A percentile compares a stretch with the other conserved stretches of the same genome.
Conservation (phyloP, 768 basidiomycete species). For the Myochromella boudieri region DNA sequence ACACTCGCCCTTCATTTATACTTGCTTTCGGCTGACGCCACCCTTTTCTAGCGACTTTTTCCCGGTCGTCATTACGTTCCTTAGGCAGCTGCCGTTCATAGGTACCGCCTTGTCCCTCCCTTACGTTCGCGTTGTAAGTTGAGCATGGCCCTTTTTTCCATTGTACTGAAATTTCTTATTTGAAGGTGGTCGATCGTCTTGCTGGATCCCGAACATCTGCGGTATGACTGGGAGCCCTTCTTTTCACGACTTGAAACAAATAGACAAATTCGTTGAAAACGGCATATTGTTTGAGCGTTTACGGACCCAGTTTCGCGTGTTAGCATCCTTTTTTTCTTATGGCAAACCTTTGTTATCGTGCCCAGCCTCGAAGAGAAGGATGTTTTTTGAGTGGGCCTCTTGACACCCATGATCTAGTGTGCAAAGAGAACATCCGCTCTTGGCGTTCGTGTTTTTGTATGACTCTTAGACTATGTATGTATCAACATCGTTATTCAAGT, state of each 20-base stretch:
- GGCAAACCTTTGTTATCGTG: too few relatives aligned
- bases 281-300: too few relatives aligned
- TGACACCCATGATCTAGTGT: too few relatives aligned
- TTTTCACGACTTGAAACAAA: conserved; percentile 9
- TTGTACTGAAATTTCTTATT: neutral
- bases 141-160: neutral
- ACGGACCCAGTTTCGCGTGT: too few relatives aligned
- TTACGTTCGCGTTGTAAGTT: conserved; percentile 80
- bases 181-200: conserved; percentile 73
- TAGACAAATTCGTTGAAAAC: conserved; percentile 10
- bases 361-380: too few relatives aligned
- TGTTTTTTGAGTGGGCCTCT: too few relatives aligned
- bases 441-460: too few relatives aligned
- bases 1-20: conserved; percentile 15
- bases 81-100: conserved; percentile 90
- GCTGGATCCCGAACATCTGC: conserved; percentile 78
- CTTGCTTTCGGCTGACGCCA: neutral
- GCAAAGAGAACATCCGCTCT: too few relatives aligned
- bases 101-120: conserved; percentile 86
- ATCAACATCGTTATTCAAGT: too few relatives aligned
- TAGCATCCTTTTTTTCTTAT: too few relatives aligned
- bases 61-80: conserved; percentile 96
- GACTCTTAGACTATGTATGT: too few relatives aligned
- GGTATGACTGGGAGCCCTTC: conserved; percentile 39
- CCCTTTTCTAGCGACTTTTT: conserved; percentile 83